Conservation (phyloP, 768 basidiomycete genomes). For the Mycena floridula region DNA sequence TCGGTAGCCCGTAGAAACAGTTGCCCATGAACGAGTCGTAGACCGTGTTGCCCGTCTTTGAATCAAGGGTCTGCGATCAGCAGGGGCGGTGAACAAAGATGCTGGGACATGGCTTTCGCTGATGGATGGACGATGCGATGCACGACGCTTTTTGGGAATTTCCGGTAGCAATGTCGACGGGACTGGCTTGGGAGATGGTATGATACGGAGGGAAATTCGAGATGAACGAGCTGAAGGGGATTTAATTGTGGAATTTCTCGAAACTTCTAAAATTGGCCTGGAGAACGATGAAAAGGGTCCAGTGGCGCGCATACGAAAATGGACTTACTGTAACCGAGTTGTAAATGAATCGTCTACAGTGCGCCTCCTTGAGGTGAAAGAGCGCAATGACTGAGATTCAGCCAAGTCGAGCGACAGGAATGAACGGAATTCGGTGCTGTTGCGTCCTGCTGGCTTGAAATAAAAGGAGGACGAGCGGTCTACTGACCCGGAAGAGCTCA, state of each 20-base stretch:
- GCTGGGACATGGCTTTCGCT: no score
- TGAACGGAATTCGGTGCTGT: slow-evolving; percentile 39
- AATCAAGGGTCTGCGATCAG: not conserved
- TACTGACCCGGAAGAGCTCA: slow-evolving; percentile 4
- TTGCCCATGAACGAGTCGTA: slow-evolving; percentile 13
- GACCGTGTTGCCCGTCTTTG: slow-evolving; percentile 1
- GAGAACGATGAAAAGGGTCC: no score
- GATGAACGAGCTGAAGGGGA: slow-evolving; percentile 12
- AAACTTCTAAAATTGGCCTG: no score
- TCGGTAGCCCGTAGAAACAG: slow-evolving; percentile 41
- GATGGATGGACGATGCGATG: no score
- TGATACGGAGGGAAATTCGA: slow-evolving; percentile 33
- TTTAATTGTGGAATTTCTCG: slow-evolving; percentile 6
- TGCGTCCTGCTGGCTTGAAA: slow-evolving; percentile 33
- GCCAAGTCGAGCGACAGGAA: slow-evolving; percentile 69
- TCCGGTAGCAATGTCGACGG: slow-evolving; percentile 49
- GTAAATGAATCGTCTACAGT: no score
- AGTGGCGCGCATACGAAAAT: no score
- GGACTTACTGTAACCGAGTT: no score
- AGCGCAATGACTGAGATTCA: slow-evolving; percentile 31
- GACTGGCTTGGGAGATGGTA: slow-evolving; percentile 57
- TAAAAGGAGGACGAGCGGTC: slow-evolving; percentile 36
- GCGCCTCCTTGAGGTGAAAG: no score
- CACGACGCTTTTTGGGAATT: slow-evolving; percentile 22
- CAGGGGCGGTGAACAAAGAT: slow-evolving; percentile 6